A percentile compares a stretch with the other conserved stretches of the same genome.
These are phyloP conservation scores for Davidsoniella virescens DNA, from an alignment of 2,329 filamentous ascomycete species.

Conservation along the genomic window DNA sequence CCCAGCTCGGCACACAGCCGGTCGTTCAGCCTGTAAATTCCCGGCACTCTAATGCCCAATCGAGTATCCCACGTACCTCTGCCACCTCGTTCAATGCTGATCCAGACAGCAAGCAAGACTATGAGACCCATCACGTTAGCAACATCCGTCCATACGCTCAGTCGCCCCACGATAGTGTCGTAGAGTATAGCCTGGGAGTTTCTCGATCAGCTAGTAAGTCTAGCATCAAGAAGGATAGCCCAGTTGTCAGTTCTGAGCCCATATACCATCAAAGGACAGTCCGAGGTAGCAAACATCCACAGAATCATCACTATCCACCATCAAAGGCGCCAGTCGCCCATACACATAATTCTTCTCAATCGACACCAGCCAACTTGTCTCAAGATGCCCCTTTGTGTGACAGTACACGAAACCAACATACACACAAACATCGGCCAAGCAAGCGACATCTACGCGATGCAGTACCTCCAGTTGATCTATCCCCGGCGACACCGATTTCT, in stretches of 20 bases:
- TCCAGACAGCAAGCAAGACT: not conserved
- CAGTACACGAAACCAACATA: slow-evolving; percentile 5
- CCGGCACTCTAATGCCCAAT: not conserved
- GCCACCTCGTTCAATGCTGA: not conserved
- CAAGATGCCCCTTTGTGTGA: slow-evolving; percentile 1
- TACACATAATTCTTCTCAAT: not conserved
- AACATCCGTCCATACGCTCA: slow-evolving; percentile 1
- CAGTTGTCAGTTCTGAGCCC: too few species aligned
- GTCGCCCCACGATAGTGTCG: slow-evolving; percentile 13
- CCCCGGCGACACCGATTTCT: too few species aligned
- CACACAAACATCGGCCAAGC: not conserved
- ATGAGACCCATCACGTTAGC: not conserved
- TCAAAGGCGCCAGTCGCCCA: not conserved
- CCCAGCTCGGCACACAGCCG: slow-evolving; percentile 10
- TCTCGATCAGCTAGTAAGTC: slow-evolving; percentile 7
- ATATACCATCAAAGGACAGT: too few species aligned
- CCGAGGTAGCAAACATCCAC: not conserved
- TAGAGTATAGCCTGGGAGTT: slow-evolving; percentile 8
- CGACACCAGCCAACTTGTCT: not conserved
- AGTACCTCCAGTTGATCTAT: not conserved
- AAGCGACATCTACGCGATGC: not conserved
- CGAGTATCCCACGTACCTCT: not conserved
- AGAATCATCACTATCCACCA: not conserved
- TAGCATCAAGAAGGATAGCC: slow-evolving; percentile 4
- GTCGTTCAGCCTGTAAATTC: slow-evolving; percentile 11